Evolutionary conservation across 495 filamentous ascomycete genomes (phyloP), one percentile per base, ranked within the genome.

Genomic region (Cryomyces minteri): DNA sequence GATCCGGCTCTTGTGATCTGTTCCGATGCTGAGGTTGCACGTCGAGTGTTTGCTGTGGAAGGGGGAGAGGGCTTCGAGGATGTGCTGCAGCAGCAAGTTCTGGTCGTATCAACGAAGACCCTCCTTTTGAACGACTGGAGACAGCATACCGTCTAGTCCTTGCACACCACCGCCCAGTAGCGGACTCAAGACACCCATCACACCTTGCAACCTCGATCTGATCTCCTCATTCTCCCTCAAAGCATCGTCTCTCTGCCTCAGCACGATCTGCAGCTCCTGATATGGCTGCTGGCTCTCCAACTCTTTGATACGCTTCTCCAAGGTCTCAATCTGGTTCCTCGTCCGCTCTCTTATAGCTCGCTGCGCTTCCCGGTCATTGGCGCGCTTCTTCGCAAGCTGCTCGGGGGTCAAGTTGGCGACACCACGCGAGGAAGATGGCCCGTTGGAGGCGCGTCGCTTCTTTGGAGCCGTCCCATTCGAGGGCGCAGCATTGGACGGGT

Each of bases 171-270:
- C 50, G 28, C 53, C 47, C 42, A 74, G 40, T 43, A 82, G 52
- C 29, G 80, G 80, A 54, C 84, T 76, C 46, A 87, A 70, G 43
- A 80, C 66, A 42, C 69, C 63, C 57, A 82, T 59, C 18, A 81
- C 70, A 14, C 67, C 62, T 34, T 68, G 66, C 48, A 92, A 57
- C 31, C 70, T 67, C 56, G 67, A 66, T 53, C 72, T 76, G 38
- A 88, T 72, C 42, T 82, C 76, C 36, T 67, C 68, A 58, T 85
- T 83, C 56, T 88, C 83, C 31, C 69, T 69, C 59, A 80, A 69
- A 32, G 80, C 69, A 7, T 70, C 65, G 52, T 82, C 78, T 67
- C 81, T 85, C 58, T 81, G 72, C 33, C 70, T 67, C 33, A 84
- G 48, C 9, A 71, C 80, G 18, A 69, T 62, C 64, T 86, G 82